Evolutionary conservation across 768 basidiomycete genomes (phyloP), one percentile per base, ranked within the genome.

Genomic region (Heimioporus sp.): DNA sequence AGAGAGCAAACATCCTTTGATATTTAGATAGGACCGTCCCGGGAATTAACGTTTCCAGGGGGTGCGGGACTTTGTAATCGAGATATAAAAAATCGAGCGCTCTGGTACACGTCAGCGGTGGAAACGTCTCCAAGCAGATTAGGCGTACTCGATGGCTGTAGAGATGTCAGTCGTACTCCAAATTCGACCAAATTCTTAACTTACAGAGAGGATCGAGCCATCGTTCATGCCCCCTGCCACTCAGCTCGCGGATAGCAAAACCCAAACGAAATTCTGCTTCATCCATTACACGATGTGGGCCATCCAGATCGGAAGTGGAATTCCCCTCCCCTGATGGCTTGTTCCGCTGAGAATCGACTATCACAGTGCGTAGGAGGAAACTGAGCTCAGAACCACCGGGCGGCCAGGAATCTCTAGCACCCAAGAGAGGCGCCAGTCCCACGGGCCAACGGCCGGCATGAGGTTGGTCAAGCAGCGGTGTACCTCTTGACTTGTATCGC

Each of bases 21-120:
- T 95, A 95, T 65, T 94, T 95, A 6, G 80, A 84, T n/a, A 94
- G 68, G 31, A 88, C 78, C 5, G 80, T 75, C 1, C 80, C 73
- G 2, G 90, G 82, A 31, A 96, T 86, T 10, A 96, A 64, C 11
- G 85, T 76, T 42, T 84, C 81, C 36, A 96, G 72, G 0, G 91
- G 81, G n/a, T 76, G 76, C 2, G 92, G 90, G n/a, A 90, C 86
- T 60, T 87, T 87, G 67, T 96, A 96, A 57, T 92, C 84, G 74
- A 96, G 84, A 63, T 90, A 91, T 13, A 96, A 71, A 64, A 95
- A 96, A 65, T 95, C 93, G 39, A 96, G 66, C 8, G 93, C 92
- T 65, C 90, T 91, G 57, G 6, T 44, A 41, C 16, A 55, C 28
- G 42, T 64, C 32, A 58, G 21, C n/a, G 48, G 16, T 24, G 13